Conservation (phyloP, 768 basidiomycete genomes). For the Leccinellum rugosiceps region DNA sequence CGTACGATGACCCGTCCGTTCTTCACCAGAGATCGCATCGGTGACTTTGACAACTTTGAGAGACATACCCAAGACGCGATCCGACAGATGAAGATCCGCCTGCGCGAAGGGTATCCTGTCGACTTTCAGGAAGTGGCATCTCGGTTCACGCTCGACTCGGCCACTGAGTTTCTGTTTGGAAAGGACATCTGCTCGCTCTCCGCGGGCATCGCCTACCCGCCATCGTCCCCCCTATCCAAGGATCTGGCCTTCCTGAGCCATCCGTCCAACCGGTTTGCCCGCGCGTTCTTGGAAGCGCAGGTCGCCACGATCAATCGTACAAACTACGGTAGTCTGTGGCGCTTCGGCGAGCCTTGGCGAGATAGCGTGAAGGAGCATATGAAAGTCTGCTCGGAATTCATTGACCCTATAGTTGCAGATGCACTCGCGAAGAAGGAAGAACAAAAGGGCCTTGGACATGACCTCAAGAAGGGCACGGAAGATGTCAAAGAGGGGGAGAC, state of each 20-base stretch:
- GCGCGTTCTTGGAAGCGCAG: slow-evolving; percentile 41
- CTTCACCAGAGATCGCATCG: slow-evolving; percentile 38
- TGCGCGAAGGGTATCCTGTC: slow-evolving; percentile 36
- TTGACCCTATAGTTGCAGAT: slow-evolving; percentile 46
- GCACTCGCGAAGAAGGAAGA: slow-evolving; percentile 37
- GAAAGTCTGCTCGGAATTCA: slow-evolving; percentile 42
- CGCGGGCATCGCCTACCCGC: slow-evolving; percentile 37
- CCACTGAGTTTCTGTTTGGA: slow-evolving; percentile 56
- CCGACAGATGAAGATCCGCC: slow-evolving; percentile 30
- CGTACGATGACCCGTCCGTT: slow-evolving; percentile 43
- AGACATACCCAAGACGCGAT: slow-evolving; percentile 34
- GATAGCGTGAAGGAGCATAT: slow-evolving; percentile 38
- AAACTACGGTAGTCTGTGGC: slow-evolving; percentile 43
- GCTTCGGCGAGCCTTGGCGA: slow-evolving; percentile 41
- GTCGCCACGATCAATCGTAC: slow-evolving; percentile 28
- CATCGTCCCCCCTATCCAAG: slow-evolving; percentile 19
- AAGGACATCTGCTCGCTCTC: slow-evolving; percentile 35
- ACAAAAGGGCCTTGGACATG: slow-evolving; percentile 6
- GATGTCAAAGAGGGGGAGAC: slow-evolving; percentile 41
- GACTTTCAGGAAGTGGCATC: slow-evolving; percentile 43
- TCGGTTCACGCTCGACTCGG: slow-evolving; percentile 55
- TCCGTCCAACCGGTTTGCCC: slow-evolving; percentile 35
- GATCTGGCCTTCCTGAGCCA: slow-evolving; percentile 24
- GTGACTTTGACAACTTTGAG: slow-evolving; percentile 41
- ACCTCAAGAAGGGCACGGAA: slow-evolving; percentile 12